Percentiles rank a stretch among this genome's conserved stretches.
phyloP scores from a whole-genome alignment of 164 flowering plant genomes.

The Nelumbo lutea region DNA sequence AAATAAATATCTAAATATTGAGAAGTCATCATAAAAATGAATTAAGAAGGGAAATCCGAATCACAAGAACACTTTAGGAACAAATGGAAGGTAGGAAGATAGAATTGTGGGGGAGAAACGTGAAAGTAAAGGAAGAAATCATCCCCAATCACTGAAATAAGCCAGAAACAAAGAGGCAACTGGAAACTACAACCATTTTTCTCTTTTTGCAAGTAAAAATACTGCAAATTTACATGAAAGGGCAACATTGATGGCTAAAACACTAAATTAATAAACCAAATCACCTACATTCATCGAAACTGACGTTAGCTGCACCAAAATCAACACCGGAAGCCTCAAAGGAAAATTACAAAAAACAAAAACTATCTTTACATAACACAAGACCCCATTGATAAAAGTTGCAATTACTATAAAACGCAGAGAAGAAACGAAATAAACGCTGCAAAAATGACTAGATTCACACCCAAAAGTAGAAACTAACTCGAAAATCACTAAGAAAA shows the following conservation, averaged over 20 bases:
- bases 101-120: too few relatives aligned
- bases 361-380: neutral
- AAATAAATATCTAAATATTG: too few relatives aligned
- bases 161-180: too few relatives aligned
- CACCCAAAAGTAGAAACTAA: conserved; percentile 1
- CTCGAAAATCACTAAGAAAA: conserved; percentile 3
- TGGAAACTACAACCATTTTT: too few relatives aligned
- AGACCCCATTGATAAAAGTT: neutral
- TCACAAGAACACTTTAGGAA: too few relatives aligned
- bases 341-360: too few relatives aligned
- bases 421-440: neutral
- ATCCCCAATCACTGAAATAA: too few relatives aligned
- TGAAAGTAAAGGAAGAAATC: too few relatives aligned
- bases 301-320: neutral
- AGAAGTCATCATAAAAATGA: too few relatives aligned
- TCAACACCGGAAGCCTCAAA: neutral
- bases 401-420: neutral
- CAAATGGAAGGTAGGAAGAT: too few relatives aligned
- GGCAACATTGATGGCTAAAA: neutral
- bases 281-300: neutral
- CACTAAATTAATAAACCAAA: neutral
- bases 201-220: too few relatives aligned
- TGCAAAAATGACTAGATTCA: conserved; percentile 1
- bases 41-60: too few relatives aligned
- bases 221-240: neutral